A percentile compares a stretch with the other conserved stretches of the same genome.
Evolutionary conservation across 2,329 filamentous ascomycete species (phyloP).

Genomic region (Phialocephala sp.): DNA sequence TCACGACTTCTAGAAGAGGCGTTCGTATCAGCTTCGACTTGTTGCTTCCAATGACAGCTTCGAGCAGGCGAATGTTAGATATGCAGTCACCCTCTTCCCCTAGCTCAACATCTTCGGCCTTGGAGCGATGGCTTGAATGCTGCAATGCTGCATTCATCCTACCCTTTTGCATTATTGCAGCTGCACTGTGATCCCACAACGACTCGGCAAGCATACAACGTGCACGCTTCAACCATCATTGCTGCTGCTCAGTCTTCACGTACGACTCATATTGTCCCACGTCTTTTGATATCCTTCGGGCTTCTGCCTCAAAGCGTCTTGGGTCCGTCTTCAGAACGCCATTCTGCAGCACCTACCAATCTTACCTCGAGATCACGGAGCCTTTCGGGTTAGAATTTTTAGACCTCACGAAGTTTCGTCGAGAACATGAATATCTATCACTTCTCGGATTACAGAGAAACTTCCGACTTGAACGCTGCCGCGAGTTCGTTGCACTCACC

Average conservation of each 20-base stretch:
- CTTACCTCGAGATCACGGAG: no score
- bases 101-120: no score
- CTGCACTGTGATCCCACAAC: not conserved
- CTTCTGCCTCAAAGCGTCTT: no score
- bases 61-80: not conserved
- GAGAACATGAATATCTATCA: not conserved
- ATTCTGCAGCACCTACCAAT: not conserved
- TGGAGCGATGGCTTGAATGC: not conserved
- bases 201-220: not conserved
- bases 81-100: not conserved
- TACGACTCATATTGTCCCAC: no score
- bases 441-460: not conserved
- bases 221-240: not conserved
- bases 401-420: not conserved
- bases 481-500: not conserved
- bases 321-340: not conserved
- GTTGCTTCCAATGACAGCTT: not conserved
- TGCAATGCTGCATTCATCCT: not conserved
- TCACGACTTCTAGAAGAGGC: not conserved
- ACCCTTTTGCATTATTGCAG: not conserved
- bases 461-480: no score
- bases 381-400: no score
- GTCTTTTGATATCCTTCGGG: no score
- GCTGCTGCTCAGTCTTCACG: not conserved
- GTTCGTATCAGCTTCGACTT: not conserved